Base-by-base conservation (phyloP, 495 filamentous ascomycete genomes). In the Talaromyces liani region DNA sequence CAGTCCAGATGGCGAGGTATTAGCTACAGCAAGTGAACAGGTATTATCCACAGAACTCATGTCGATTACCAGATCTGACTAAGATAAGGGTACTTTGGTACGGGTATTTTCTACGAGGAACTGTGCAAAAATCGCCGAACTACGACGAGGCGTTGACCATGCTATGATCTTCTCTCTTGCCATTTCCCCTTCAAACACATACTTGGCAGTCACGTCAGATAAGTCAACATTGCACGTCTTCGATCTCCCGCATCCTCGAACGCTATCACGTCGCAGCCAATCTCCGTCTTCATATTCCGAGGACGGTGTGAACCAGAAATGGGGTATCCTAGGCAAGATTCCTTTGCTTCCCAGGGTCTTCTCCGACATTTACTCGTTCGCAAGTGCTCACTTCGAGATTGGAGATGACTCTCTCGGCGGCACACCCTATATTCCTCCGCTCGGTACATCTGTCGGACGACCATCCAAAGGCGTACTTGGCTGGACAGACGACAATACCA, bases 171-270 rank as follows among this genome's bases (percentile, higher is more conserved):
- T 90, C 77, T 92, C 89, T 6, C 77, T 98, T 14, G 86, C 90
- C 25, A 91, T 98, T 70, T 94, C 88, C 33, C 94, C 93, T 0
- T 86, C 85, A 8, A 88, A 87, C 55, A 83, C 80, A 41, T 78
- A 90, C 66, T 81, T 98, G 14, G 94, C 94, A 20, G 92, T 92
- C 59, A 97, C 95, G n/a, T 96, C 92, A 25, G 94, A 98, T 78
- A 98, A 97, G 73, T 91, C 88, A 5, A 98, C 92, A 3, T 76
- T 98, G 18, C 94, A 98, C 74, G 85, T 98, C 47, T 98, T 97
- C 71, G 91, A 97, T 60, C 76, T 91, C 20, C 85, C 84, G 6
- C 73, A 78, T 60, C 71, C 72, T 59, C 77, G 68, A 22, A 74
- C 62, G 27, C 53, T 63, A 41, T 64, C 66, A 24, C 71, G 71